Evolutionary conservation across 2,329 filamentous ascomycete species (phyloP).

Genomic region (Colletotrichum somersetense): DNA sequence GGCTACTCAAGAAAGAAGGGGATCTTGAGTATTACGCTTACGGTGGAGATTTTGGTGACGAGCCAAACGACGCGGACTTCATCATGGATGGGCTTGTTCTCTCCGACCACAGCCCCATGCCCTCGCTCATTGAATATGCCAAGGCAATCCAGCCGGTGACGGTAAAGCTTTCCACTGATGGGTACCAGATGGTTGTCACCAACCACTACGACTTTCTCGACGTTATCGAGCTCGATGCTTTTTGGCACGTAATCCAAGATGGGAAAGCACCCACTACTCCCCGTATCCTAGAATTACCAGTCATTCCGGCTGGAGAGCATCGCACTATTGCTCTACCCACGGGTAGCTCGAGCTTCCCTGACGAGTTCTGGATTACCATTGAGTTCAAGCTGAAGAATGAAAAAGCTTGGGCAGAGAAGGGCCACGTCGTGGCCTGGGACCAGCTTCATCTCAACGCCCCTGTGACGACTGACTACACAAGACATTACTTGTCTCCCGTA

Average conservation of each 20-base stretch:
- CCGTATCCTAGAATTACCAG: background rate
- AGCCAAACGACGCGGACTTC: conserved; percentile 70
- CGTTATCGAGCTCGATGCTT: conserved; percentile 62
- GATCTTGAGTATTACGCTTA: conserved; percentile 66
- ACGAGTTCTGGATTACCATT: conserved; percentile 39
- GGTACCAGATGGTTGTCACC: conserved; percentile 55
- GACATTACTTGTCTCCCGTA: background rate
- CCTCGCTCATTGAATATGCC: conserved; percentile 66
- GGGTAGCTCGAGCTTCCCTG: background rate
- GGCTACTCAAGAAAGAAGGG: conserved; percentile 57
- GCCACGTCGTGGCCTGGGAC: conserved; percentile 42
- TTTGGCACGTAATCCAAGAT: conserved; percentile 52
- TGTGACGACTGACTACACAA: conserved; percentile 1
- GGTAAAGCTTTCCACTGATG: conserved; percentile 57
- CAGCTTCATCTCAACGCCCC: conserved; percentile 39
- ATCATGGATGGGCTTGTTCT: conserved; percentile 67
- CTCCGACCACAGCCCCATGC: conserved; percentile 62
- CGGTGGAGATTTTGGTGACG: conserved; percentile 72
- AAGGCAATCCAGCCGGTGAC: conserved; percentile 71
- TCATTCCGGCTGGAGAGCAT: conserved; percentile 22
- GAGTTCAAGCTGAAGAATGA: conserved; percentile 36
- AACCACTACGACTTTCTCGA: conserved; percentile 68
- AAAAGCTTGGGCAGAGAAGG: conserved; percentile 37
- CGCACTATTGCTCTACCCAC: background rate
- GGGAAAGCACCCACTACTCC: background rate